Conservation (phyloP, 2,329 filamentous ascomycete species). For the Canariomyces notabilis region DNA sequence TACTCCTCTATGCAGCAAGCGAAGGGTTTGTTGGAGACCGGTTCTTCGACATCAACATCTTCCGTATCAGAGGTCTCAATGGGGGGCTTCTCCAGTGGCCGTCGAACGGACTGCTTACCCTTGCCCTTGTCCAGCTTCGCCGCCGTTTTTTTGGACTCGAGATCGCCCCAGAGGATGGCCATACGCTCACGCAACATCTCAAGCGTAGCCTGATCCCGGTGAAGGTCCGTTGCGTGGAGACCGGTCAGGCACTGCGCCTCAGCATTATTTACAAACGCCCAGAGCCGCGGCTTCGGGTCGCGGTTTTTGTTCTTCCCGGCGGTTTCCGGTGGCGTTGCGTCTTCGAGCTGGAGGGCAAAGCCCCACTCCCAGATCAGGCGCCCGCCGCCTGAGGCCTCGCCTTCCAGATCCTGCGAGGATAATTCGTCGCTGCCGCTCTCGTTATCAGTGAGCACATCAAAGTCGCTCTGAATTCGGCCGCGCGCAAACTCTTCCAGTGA, state of each 20-base stretch:
- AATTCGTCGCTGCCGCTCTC: conserved; percentile 25
- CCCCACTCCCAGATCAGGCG: conserved; percentile 68
- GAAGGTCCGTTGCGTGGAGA: conserved; percentile 53
- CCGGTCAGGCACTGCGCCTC: conserved; percentile 45
- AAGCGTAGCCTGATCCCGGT: conserved; percentile 44
- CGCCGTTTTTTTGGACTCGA: conserved; percentile 64
- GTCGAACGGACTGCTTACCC: background rate
- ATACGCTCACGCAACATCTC: conserved; percentile 60
- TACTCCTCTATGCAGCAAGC: conserved; percentile 68
- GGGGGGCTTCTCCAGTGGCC: conserved; percentile 12
- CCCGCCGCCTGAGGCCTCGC: background rate
- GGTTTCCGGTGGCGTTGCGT: conserved; percentile 34
- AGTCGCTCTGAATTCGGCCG: conserved; percentile 42
- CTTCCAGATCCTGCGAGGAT: conserved; percentile 33
- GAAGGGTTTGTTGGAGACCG: conserved; percentile 55
- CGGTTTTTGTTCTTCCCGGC: background rate
- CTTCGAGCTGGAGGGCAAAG: conserved; percentile 75
- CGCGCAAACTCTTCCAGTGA: conserved; percentile 66
- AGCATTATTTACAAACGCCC: conserved; percentile 61
- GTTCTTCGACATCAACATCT: conserved; percentile 19
- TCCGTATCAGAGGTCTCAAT: conserved; percentile 15
- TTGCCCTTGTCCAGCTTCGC: conserved; percentile 11
- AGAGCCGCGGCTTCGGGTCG: conserved; percentile 47
- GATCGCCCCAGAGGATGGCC: conserved; percentile 78
- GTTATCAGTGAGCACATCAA: conserved; percentile 44